Evolutionary conservation across 805 yeast species (phyloP).

Genomic region (Yarrowia sp.): DNA sequence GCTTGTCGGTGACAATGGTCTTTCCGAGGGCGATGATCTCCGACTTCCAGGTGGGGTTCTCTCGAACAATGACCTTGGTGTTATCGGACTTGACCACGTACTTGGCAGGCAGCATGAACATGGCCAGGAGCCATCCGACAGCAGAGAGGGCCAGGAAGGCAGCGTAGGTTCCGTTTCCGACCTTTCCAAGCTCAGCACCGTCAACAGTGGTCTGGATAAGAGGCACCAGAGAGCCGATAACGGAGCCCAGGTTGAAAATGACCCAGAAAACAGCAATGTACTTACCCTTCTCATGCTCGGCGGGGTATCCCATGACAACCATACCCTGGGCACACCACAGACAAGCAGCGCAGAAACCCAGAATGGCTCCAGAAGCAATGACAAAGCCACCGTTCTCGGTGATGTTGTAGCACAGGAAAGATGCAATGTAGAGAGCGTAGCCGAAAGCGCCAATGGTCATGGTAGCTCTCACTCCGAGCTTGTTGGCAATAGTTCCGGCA

Average conservation of each 20-base stretch:
- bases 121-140: constrained; percentile 48
- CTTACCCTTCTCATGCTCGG: constrained; percentile 52
- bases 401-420: constrained; percentile 47
- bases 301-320: constrained; percentile 56
- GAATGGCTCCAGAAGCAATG: constrained; percentile 55
- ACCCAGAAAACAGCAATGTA: constrained; percentile 59
- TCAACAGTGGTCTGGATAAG: constrained; percentile 50
- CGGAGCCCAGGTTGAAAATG: constrained; percentile 61
- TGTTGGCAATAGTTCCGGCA: constrained; percentile 54
- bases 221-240: constrained; percentile 59
- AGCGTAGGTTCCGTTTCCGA: constrained; percentile 51
- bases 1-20: constrained; percentile 45
- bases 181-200: constrained; percentile 36
- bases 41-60: constrained; percentile 47
- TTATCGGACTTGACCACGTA: constrained; percentile 53
- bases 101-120: constrained; percentile 48
- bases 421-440: constrained; percentile 47
- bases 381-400: constrained; percentile 51
- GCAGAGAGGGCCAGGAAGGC: constrained; percentile 55
- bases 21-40: constrained; percentile 47
- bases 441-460: constrained; percentile 49
- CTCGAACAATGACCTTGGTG: constrained; percentile 46
- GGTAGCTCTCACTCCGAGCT: constrained; percentile 46
- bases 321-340: constrained; percentile 62
- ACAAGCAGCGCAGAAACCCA: constrained; percentile 55